Base-by-base conservation (phyloP, 495 filamentous ascomycete species). In the Pseudotulostoma volvatum region DNA sequence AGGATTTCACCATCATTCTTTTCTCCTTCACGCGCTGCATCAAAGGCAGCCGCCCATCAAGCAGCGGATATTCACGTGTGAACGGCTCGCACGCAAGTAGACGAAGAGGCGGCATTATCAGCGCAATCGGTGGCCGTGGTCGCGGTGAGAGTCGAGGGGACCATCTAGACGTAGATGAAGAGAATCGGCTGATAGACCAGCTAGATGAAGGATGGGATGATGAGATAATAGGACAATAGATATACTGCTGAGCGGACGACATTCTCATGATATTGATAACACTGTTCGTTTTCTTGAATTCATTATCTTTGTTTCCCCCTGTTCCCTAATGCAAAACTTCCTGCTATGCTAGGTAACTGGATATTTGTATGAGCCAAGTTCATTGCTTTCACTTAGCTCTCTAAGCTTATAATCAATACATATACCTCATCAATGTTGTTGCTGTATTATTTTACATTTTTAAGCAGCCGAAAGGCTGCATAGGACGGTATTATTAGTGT, bases 151-250 rank as follows among this genome's bases (percentile, higher is more conserved):
- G 23, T 5, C 53, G 67, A 33, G 62, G 59, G 38, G 48, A 66
- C 11, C 66, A 64, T 34, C 54, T 42, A 39, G 64, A 61, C 39
- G 52, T 77, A 0, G 90, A 95, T 31, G 85, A 81, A 36, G 90
- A 94, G 55, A 95, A 97, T 59, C 64, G 84, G 40, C 59, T 96
- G 46, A 96, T 97, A 50, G 90, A 97, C 59, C 83, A 93, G 54
- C 68, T 94, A 35, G 92, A 97, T 52, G 90, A 96, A 56, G 85
- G 95, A 54, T 96, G 64, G 64, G 61, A 65, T 20, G 64, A 66
- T 45, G 66, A 46, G 44, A 28, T 30, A 3, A n/a, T 20, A 23
- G n/a, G 28, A 31, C 28, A 8, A 34, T 34, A 34, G 13, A 14
- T 34, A 34, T 34, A 16, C 18, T 19, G 31, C 18, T 13, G 36